Evolutionary conservation across 495 filamentous ascomycete genomes (phyloP).

Genomic region (Cryomyces minteri): DNA sequence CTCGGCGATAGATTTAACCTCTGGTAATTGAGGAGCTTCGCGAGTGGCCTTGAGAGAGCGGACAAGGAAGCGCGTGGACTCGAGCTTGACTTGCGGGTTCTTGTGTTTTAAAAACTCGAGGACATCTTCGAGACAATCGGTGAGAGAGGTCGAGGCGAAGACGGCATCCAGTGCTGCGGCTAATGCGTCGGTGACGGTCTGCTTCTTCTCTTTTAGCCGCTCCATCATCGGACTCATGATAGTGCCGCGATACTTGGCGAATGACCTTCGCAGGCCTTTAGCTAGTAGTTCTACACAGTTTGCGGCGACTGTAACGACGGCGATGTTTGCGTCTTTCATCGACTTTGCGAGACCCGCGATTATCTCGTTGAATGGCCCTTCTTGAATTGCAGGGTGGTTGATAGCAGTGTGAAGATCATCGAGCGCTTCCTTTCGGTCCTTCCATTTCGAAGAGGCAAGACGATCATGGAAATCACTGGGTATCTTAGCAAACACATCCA

Average conservation of each 20-base stretch:
- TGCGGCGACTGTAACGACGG: slow-evolving; percentile 81
- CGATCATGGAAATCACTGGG: slow-evolving; percentile 67
- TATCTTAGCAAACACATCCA: slow-evolving; percentile 73
- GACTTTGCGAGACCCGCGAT: slow-evolving; percentile 67
- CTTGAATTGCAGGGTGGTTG: slow-evolving; percentile 84
- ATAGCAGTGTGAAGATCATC: slow-evolving; percentile 60
- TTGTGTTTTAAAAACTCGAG: slow-evolving; percentile 76
- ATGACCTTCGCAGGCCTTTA: slow-evolving; percentile 63
- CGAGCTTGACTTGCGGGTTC: slow-evolving; percentile 93
- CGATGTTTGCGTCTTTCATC: slow-evolving; percentile 98
- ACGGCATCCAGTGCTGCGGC: slow-evolving; percentile 73
- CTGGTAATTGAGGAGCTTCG: slow-evolving; percentile 63
- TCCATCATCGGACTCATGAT: slow-evolving; percentile 83
- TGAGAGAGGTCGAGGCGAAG: slow-evolving; percentile 56
- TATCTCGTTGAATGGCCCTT: slow-evolving; percentile 73
- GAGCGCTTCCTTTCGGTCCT: slow-evolving; percentile 87
- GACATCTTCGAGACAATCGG: slow-evolving; percentile 79
- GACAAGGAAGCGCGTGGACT: slow-evolving; percentile 78
- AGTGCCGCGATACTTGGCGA: slow-evolving; percentile 58
- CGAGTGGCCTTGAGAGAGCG: slow-evolving; percentile 70
- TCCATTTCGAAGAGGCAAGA: slow-evolving; percentile 85
- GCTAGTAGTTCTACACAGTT: slow-evolving; percentile 89
- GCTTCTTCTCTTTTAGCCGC: slow-evolving; percentile 93
- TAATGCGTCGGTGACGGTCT: slow-evolving; percentile 70
- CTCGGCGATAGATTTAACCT: slow-evolving; percentile 73